Conservation (phyloP, 345 rosid species). For the Viola odorata region DNA sequence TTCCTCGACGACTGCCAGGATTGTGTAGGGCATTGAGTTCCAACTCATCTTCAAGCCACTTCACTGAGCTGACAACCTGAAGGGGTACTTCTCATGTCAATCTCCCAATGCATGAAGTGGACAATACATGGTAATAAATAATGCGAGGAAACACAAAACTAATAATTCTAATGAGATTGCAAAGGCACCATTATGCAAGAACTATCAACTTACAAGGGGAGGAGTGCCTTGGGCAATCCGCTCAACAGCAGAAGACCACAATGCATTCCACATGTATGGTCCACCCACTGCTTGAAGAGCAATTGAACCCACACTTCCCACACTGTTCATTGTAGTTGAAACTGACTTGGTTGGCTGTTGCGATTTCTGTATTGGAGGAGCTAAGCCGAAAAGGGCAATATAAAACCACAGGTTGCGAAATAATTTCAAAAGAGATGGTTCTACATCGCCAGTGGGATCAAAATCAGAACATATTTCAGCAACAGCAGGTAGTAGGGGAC, state of each 20-base stretch:
- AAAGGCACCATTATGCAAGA: slow-evolving; percentile 9
- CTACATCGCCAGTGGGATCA: slow-evolving; percentile 77
- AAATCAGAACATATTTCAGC: slow-evolving; percentile 97
- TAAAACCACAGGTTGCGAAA: slow-evolving; percentile 99
- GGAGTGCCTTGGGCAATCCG: slow-evolving; percentile 97
- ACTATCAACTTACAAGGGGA: slow-evolving; percentile 78
- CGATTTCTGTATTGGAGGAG: slow-evolving; percentile 76
- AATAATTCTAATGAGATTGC: neutral
- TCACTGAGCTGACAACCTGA: slow-evolving; percentile 95
- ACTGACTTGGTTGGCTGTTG: slow-evolving; percentile 60
- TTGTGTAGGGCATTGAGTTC: slow-evolving; percentile 96
- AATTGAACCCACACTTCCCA: slow-evolving; percentile 61
- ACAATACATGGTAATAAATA: neutral
- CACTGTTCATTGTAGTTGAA: slow-evolving; percentile 63
- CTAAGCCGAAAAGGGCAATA: slow-evolving; percentile 92
- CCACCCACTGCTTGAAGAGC: slow-evolving; percentile 95
- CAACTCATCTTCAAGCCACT: slow-evolving; percentile 99
- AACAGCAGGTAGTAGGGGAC: slow-evolving; percentile 95
- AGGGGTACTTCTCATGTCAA: slow-evolving; percentile 15
- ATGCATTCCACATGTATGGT: slow-evolving; percentile 87
- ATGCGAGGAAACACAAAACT: neutral
- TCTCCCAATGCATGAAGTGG: neutral
- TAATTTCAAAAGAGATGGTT: slow-evolving; percentile 88
- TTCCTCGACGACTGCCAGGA: slow-evolving; percentile 89
- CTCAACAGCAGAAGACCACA: slow-evolving; percentile 86